These are phyloP conservation scores for Coemansia sp. DNA, from an alignment of 192 early-diverging fungal species.

Conservation along the genomic window DNA sequence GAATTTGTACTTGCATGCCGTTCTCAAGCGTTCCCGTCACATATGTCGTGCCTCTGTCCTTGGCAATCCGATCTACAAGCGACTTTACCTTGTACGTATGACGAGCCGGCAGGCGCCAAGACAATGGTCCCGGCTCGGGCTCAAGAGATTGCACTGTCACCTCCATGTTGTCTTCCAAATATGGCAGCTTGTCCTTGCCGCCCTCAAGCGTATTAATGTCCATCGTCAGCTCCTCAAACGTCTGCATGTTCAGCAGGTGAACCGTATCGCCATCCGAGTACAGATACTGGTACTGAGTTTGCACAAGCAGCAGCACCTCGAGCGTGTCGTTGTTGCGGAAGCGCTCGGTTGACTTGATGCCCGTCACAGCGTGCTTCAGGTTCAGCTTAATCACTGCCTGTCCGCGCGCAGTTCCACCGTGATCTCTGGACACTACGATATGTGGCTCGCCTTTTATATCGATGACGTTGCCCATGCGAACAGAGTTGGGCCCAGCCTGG, in stretches of 20 bases:
- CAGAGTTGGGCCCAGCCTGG: constrained; percentile 41
- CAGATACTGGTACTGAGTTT: constrained; percentile 69
- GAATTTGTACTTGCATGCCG: constrained; percentile 69
- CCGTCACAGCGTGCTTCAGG: constrained; percentile 66
- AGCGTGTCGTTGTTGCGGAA: constrained; percentile 69
- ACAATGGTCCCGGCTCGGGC: constrained; percentile 58
- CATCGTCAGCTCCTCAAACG: constrained; percentile 71
- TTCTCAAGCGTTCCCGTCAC: constrained; percentile 67
- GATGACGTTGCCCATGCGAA: constrained; percentile 68
- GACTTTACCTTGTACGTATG: constrained; percentile 61
- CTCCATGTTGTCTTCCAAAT: constrained; percentile 57
- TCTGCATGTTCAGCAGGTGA: constrained; percentile 68
- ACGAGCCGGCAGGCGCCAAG: constrained; percentile 62
- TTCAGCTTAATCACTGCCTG: constrained; percentile 69
- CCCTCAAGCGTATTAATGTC: constrained; percentile 61
- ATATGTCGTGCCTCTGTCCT: constrained; percentile 70
- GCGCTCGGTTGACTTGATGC: constrained; percentile 61
- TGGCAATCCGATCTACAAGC: constrained; percentile 52
- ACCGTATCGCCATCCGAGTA: constrained; percentile 65
- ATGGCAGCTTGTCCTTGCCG: constrained; percentile 47
- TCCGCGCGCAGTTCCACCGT: constrained; percentile 69
- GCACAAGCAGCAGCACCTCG: constrained; percentile 69
- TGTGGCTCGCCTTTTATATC: constrained; percentile 66
- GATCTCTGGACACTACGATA: constrained; percentile 65
- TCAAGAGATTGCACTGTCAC: constrained; percentile 62